Base-by-base conservation (phyloP, 2,329 filamentous ascomycete species). In the Byssochlamys sp. region DNA sequence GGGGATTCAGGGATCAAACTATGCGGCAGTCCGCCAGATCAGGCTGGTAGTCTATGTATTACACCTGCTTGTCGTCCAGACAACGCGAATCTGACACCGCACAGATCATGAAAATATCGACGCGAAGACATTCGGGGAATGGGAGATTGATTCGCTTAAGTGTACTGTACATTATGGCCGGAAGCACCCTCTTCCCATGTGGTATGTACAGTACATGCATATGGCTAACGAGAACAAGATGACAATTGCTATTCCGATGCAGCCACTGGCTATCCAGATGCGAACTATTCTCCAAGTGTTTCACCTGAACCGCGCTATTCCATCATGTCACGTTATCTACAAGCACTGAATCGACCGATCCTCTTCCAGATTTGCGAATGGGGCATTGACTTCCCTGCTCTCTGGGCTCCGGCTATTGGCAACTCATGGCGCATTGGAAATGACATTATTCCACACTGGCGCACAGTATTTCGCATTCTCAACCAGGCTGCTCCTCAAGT, bases 331-430 rank as follows among this genome's bases (percentile, higher is more conserved):
- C 62, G 68, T 0, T 73, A 75, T 0, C 66, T 81, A 0, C 67
- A 74, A 3, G 63, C 66, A 0, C 70, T 74, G 0, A 65, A 73
- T n/a, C 71, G 75, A 0, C 67, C 75, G 4, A 76, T 81, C 1
- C 65, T 78, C 2, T 81, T 80, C 58, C 77, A 78, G 35, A 72
- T 81, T 7, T 82, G 80, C 59, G 80, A 82, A 63, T 82, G 80
- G 80, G 80, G 79, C 0, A 70, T 81, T 4, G 79, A 74, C 27
- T 72, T 81, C 51, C 71, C 80, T 0, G 75, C 77, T 0, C 69
- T 73, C 3, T 81, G 79, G 78, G 78, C 78, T 0, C 71, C 77
- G 1, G 65, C 66, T 0, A 68, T 81, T 2, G 77, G 77, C 1
- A 76, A 80, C 51, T 73, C 73, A 0, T 81, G 78, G 74, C 69